A percentile compares a stretch with the other conserved stretches of the same genome.
These are phyloP conservation scores for Aurantiochytrium sp. DNA, from an alignment of 108 stramenopile species.

Conservation along the genomic window DNA sequence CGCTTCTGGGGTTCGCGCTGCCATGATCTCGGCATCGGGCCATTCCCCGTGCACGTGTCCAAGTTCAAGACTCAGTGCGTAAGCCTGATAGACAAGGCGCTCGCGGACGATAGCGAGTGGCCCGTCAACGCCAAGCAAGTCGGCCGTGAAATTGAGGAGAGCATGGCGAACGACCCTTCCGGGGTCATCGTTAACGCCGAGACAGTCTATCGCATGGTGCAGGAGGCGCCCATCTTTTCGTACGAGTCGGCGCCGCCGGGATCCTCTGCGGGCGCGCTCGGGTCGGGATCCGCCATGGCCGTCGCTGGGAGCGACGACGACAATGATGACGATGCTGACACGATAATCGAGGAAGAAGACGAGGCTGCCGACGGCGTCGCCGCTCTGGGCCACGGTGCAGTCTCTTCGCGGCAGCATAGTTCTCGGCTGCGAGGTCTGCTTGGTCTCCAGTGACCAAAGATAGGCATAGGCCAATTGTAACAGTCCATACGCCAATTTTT, in stretches of 20 bases:
- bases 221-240: not conserved
- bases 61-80: constrained; percentile 21
- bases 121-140: not conserved
- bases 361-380: too few relatives aligned
- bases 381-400: too few relatives aligned
- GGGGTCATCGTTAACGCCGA: not conserved
- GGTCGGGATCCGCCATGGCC: too few relatives aligned
- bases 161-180: not conserved
- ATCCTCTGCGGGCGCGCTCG: not conserved
- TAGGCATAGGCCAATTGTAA: too few relatives aligned
- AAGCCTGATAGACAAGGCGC: not conserved
- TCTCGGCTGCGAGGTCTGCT: too few relatives aligned
- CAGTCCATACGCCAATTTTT: too few relatives aligned
- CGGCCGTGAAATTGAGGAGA: not conserved
- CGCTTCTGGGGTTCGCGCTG: constrained; percentile 17
- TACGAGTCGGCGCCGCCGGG: not conserved
- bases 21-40: not conserved
- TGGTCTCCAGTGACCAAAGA: too few relatives aligned
- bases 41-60: not conserved
- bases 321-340: too few relatives aligned
- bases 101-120: constrained; percentile 11
- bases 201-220: not conserved
- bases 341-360: too few relatives aligned
- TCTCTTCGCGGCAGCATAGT: too few relatives aligned
- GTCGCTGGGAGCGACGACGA: too few relatives aligned